These are phyloP conservation scores for Esteya vermicola DNA, from an alignment of 2,329 filamentous ascomycete species.

Conservation along the genomic window DNA sequence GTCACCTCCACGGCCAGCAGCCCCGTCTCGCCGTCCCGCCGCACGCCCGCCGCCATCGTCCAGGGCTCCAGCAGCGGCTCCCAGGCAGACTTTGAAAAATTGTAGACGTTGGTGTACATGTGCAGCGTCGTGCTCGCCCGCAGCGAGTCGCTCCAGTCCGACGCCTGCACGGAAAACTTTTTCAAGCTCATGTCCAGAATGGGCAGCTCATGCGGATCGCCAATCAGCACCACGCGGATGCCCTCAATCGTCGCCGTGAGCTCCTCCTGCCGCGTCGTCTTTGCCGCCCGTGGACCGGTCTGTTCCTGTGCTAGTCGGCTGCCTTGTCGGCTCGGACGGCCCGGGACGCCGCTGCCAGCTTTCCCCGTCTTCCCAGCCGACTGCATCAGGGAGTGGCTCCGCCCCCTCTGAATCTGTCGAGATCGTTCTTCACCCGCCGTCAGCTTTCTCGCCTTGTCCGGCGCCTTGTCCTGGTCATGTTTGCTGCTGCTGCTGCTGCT, in stretches of 20 bases:
- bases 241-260: conserved; percentile 78
- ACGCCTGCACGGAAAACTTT: conserved; percentile 68
- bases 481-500: conserved; percentile 24
- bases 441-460: conserved; percentile 44
- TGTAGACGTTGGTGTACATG: conserved; percentile 93
- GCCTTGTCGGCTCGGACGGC: no score
- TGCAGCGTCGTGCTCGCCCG: conserved; percentile 83
- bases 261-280: conserved; percentile 62
- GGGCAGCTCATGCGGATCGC: conserved; percentile 87
- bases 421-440: no score
- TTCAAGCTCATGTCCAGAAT: conserved; percentile 91
- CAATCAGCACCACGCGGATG: conserved; percentile 83
- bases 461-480: no score
- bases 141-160: conserved; percentile 82
- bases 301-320: no score
- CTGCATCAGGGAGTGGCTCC: no score
- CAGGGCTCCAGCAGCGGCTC: conserved; percentile 93
- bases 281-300: no score
- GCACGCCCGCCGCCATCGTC: conserved; percentile 83
- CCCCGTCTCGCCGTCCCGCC: conserved; percentile 61
- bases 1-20: conserved; percentile 70
- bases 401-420: no score
- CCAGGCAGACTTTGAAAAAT: conserved; percentile 98
- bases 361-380: no score
- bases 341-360: no score